Base-by-base conservation (phyloP, 164 flowering plant species). In the Platanus orientalis region DNA sequence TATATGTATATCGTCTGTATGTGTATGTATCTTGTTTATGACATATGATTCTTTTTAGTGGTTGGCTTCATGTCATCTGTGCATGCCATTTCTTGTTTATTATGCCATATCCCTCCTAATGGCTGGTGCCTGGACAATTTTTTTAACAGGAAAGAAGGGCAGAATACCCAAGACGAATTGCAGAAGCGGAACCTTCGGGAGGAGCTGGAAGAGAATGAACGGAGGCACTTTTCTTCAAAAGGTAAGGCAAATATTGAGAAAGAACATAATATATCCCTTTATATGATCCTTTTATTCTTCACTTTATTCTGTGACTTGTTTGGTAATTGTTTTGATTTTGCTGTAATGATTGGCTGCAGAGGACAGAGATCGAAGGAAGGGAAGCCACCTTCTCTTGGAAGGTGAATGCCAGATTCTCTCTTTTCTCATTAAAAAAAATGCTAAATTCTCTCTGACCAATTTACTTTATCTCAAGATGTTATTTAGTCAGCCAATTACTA, bases 161-260 rank as follows among this genome's bases (percentile, higher is more conserved):
- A 94, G 63, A 95, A 91, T 69, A 94, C 98, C 47, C 85, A 84
- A 51, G 96, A 91, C 9, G 98, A 94, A 60, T 62, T 94, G 73
- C 86, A 85, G 73, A 91, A 80, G 84, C 86, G 93, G 77, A 80
- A 89, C 67, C 92, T 94, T 39, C 77, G 90, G 7, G 88, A 86
- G 2, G 99, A 94, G 82, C 79, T 94, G 40, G 96, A 83, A 65
- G 95, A 89, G 30, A 89, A 96, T 28, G 97, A 94, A 73, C 66
- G 86, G 64, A 89, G 84, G 80, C 96, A 94, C 81, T 94, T 87
- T 71, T 81, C 90, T 27, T 87, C 95, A 6, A 93, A 86, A 71
- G 89, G 76, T 67, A 83, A 79, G 74, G 53, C 75, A 20, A 76
- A 73, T 59, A 42, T 42, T 61, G 84, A 86, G 81, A 75, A 40